Evolutionary conservation across 2,329 filamentous ascomycete species (phyloP), one percentile per base, ranked within the genome.

Genomic region (Phaeoacremonium minimum): DNA sequence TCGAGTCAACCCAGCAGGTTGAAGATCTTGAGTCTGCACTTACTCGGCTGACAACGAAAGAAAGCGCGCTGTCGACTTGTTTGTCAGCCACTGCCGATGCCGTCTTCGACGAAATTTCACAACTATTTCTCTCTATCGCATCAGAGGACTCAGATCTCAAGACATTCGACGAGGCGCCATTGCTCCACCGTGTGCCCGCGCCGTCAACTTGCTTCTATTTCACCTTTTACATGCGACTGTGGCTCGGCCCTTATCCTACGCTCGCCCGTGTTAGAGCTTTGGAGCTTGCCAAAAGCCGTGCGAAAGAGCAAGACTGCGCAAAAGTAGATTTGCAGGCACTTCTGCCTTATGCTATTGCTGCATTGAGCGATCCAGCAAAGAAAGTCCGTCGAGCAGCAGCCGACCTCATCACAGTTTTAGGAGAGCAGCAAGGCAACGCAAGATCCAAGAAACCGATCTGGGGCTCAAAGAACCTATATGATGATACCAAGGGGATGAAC

Each of bases 331-430:
- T 90, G 33, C 91, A 97, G 55, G 76, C 79, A 9, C 57, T 96
- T 14, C 55, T 95, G n/a, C 91, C 91, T 3, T 96, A 95, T 60
- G 68, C 83, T 19, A 64, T 96, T 31, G 69, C 75, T 26, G 85
- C 85, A 15, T 73, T 97, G 14, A 71, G 78, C 16, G 91, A 97
- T 56, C 64, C 80, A 5, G 86, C 86, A 2, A 80, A 83, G 44
- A 79, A 80, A 43, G 83, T 95, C 29, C 83, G 90, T 30, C 79
- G 81, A 43, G 80, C 87, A 34, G 85, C 89, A 15, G 80, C 83
- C 15, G 75, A 83, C 35, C 69, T 90, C 19, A 56, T 87, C 19
- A 62, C 75, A 17, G 66, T 75, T 4, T 51, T 90, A 26, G 26
- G 42, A 11, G 34, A 35, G 6, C 38, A 42, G 28, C 19, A 39